Percentiles rank a stretch among this genome's conserved stretches.
Evolutionary conservation across 2,329 filamentous ascomycete genomes (phyloP).

Genomic region (Albophoma yamanashiensis): DNA sequence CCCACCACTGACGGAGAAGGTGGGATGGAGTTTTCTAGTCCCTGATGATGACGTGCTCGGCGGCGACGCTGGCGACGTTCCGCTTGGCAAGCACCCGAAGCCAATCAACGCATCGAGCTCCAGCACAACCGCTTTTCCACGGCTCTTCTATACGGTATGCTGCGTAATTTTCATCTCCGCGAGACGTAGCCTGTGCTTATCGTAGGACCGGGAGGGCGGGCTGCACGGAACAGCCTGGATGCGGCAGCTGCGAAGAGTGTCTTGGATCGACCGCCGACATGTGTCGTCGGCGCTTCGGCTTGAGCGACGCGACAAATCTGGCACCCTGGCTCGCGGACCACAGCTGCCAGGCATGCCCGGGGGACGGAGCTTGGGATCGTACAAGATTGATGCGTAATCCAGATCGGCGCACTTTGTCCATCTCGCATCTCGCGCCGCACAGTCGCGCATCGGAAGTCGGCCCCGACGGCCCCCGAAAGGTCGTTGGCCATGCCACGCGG

Average conservation of each 20-base stretch:
- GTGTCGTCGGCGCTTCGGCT: not conserved
- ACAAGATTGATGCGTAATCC: not conserved
- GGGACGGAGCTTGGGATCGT: not conserved
- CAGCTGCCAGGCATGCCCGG: not conserved
- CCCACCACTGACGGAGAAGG: not conserved
- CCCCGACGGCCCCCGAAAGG: not conserved
- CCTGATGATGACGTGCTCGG: slow-evolving; percentile 6
- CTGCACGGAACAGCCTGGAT: not conserved
- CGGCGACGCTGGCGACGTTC: not conserved
- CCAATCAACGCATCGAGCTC: not conserved
- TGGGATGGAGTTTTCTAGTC: slow-evolving; percentile 1
- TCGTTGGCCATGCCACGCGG: not conserved
- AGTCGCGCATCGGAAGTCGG: not conserved
- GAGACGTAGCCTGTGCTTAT: not conserved
- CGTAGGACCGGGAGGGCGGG: no score
- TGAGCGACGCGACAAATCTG: not conserved
- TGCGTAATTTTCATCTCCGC: not conserved
- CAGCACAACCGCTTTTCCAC: not conserved
- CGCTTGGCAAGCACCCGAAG: not conserved
- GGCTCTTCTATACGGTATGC: not conserved
- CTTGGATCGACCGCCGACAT: not conserved
- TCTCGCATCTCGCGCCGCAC: not conserved
- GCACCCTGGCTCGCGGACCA: not conserved
- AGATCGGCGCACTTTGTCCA: not conserved
- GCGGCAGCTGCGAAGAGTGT: not conserved